These are phyloP conservation scores for Solanum tarapatanum DNA, from an alignment of 257 asterid species.

Conservation along the genomic window DNA sequence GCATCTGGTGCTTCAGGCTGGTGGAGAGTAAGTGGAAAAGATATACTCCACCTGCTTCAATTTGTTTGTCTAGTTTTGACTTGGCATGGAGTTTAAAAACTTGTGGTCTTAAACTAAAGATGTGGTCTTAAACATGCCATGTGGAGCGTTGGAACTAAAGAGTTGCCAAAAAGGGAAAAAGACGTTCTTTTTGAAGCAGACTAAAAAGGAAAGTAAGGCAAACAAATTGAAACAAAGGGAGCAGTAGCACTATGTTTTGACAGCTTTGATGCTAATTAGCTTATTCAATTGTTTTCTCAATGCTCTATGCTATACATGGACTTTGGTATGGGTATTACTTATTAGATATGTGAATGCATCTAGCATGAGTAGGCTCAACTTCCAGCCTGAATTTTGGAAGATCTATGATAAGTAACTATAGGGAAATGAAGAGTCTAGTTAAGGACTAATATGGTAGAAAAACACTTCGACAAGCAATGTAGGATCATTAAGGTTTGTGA, in stretches of 20 bases:
- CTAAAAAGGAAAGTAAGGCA: neutral
- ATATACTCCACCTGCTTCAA: neutral
- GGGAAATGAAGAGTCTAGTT: neutral
- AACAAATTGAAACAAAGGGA: neutral
- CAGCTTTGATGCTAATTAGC: neutral
- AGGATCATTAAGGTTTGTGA: neutral
- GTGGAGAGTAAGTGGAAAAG: slow-evolving; percentile 83
- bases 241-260: neutral
- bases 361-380: neutral
- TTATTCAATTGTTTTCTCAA: neutral
- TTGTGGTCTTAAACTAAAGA: neutral
- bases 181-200: neutral
- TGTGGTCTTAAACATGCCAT: neutral
- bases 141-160: neutral
- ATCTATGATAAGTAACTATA: neutral
- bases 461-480: neutral
- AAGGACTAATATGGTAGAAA: neutral
- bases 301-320: neutral
- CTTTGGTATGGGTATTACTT: neutral
- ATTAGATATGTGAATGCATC: neutral
- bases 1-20: slow-evolving; percentile 59
- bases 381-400: neutral
- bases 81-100: neutral
- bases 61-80: neutral
- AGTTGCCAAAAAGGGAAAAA: neutral